Evolutionary conservation across 2,329 filamentous ascomycete genomes (phyloP), one percentile per base, ranked within the genome.

Genomic region (Xylaria hypoxylon): DNA sequence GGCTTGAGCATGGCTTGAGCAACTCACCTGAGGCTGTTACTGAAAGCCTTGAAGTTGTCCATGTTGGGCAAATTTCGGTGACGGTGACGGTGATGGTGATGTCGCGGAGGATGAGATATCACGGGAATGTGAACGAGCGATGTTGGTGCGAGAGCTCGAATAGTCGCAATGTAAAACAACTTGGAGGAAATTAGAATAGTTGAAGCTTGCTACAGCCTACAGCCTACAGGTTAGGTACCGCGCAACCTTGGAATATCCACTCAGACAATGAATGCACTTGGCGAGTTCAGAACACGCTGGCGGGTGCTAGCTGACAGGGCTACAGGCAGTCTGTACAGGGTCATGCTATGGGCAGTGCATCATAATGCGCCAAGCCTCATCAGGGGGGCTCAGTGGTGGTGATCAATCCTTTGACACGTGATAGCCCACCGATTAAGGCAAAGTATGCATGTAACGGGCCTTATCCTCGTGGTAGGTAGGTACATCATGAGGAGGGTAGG

Each of bases 1-100:
- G 63, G 47, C 64, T 67, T 60, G 45, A 52, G 17, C 47, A 62
- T 38, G 63, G 47, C 64, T 67, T 60, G 45, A 52, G 17, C 47
- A 62, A 62, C 79, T 82, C 80, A 88, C 86, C 81, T 84, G 75
- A 88, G 77, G 77, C 81, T 84, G 76, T 85, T 87, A 76, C 85
- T 83, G 64, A 88, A 80, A 72, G 81, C 86, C 77, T 86, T 87
- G 81, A 88, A 88, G 70, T 79, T 80, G 74, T 88, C 86, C 86
- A 87, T 88, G 44, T 62, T 65, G 62, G 64, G 60, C 57, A 28
- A 35, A 26, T 48, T 65, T 40, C 24, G 55, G 17, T 33, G 59
- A 17, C 5, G 42, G 40, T 19, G 35, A 33, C 24, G 55, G 17
- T 33, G 59, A 17, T 5, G 42, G 40, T 19, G 35, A 33, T 35